These are phyloP conservation scores for Clarireedia sp. DNA, from an alignment of 2,329 filamentous ascomycete genomes.

Conservation along the genomic window DNA sequence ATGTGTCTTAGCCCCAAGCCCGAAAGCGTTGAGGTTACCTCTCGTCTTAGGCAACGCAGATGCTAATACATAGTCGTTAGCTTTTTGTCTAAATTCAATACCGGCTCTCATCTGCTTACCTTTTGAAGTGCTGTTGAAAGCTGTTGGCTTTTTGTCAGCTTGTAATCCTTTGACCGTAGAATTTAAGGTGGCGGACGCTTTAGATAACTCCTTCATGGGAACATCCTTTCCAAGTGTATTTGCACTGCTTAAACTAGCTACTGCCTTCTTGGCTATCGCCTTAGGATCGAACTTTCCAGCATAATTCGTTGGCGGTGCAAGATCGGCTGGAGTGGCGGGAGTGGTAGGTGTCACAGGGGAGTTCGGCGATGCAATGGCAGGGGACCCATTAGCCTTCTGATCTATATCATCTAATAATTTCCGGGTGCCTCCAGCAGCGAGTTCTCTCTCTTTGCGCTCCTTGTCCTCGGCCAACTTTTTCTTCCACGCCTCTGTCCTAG, in stretches of 20 bases:
- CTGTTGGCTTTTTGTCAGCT: conserved; percentile 36
- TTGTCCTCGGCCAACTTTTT: conserved; percentile 72
- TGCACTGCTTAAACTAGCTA: conserved; percentile 47
- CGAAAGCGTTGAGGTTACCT: conserved; percentile 75
- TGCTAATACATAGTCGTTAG: conserved; percentile 20
- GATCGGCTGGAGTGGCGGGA: conserved; percentile 35
- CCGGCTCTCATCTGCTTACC: conserved; percentile 22
- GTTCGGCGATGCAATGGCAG: conserved; percentile 40
- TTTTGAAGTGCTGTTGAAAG: conserved; percentile 33
- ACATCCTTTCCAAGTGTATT: conserved; percentile 49
- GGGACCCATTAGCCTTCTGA: conserved; percentile 48
- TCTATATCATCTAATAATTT: conserved; percentile 68
- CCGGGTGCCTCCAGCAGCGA: conserved; percentile 55
- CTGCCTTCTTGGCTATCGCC: conserved; percentile 72
- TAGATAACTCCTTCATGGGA: conserved; percentile 39
- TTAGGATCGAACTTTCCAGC: conserved; percentile 82
- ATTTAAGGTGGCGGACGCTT: conserved; percentile 37
- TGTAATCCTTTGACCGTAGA: conserved; percentile 32
- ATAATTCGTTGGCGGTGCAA: conserved; percentile 52
- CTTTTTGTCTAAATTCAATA: neutral
- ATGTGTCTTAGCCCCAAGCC: conserved; percentile 61
- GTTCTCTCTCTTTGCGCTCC: conserved; percentile 62
- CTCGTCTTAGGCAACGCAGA: conserved; percentile 58
- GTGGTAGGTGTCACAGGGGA: conserved; percentile 37
- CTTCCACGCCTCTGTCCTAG: conserved; percentile 86